These are phyloP conservation scores for Saccharum officinarum DNA, from an alignment of 176 grass and related monocot genomes.

Conservation along the genomic window DNA sequence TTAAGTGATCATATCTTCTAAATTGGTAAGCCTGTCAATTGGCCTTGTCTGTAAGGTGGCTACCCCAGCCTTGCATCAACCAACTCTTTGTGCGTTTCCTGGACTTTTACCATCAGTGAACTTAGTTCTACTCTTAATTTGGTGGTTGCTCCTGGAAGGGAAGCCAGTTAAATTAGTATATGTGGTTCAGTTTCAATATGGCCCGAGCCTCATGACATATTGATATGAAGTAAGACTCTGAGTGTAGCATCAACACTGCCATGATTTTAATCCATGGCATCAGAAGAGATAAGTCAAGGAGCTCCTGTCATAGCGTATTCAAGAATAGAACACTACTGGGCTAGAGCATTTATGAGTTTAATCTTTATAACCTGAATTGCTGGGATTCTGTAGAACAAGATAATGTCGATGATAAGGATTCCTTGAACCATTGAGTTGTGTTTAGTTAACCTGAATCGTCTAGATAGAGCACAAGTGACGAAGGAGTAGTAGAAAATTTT, in stretches of 20 bases:
- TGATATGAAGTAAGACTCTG: not conserved
- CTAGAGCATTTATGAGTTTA: not conserved
- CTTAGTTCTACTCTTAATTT: not conserved
- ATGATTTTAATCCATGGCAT: not conserved
- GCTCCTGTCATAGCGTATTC: not conserved
- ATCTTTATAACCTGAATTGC: not conserved
- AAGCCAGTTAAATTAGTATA: not conserved
- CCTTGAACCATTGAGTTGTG: not conserved
- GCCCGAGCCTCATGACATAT: too few relatives aligned
- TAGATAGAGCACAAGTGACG: not conserved
- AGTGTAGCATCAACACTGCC: not conserved
- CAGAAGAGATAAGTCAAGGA: not conserved
- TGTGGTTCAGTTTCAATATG: not conserved
- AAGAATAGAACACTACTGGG: not conserved
- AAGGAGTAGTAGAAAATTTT: not conserved
- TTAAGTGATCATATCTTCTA: not conserved
- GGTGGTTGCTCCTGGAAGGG: not conserved
- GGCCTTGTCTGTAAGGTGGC: not conserved
- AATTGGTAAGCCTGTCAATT: not conserved
- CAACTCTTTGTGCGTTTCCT: not conserved
- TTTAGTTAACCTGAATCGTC: not conserved
- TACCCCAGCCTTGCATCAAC: not conserved
- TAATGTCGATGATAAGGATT: not conserved
- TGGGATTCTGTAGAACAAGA: not conserved
- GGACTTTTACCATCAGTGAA: not conserved